Evolutionary conservation across 805 yeast species (phyloP), one percentile per base, ranked within the genome.

Genomic region (Saccharomycopsis javanensis): DNA sequence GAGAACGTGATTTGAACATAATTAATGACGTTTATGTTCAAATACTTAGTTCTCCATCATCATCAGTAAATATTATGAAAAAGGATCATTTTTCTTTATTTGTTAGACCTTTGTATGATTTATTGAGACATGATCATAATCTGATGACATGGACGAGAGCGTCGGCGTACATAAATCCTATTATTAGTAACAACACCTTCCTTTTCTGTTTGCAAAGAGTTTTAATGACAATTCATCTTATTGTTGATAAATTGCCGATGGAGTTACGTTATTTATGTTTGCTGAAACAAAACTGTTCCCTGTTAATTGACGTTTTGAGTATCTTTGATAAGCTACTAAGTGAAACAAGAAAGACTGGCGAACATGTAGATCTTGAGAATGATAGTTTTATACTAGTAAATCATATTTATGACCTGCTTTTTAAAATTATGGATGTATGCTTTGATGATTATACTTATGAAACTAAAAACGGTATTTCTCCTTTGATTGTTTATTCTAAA

Each of bases 1-100:
- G 96, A 59, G 98, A 94, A 65, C 96, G 97, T 0, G 96, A 90
- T 63, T 71, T 80, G 56, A 88, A 92, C 11, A 77, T 87, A 3
- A 75, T 91, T 73, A 78, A 83, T 38, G 80, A 84, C 38, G 71
- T 92, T 20, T 82, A 95, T 0, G 83, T 92, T 0, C 99, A 94
- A 69, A 71, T 94, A 23, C 90, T 90, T 69, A 91, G 97, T 0
- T 85, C 96, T 55, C 97, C 97, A 0, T 79, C 90, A 0, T 84
- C 86, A 62, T 53, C 57, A 10, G 25, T 35, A 11, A 35, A 38
- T 25, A 15, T 52, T 10, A 20, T 48, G 30, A 30, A 20, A 15
- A 30, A 56, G n/a, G 50, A 33, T 8, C 18, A 30, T 18, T 56
- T 53, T 42, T 7, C 48, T 6, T 42, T 42, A 42, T 42, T 42